Base-by-base conservation (phyloP, 768 basidiomycete species). In the Mycena belliarum region DNA sequence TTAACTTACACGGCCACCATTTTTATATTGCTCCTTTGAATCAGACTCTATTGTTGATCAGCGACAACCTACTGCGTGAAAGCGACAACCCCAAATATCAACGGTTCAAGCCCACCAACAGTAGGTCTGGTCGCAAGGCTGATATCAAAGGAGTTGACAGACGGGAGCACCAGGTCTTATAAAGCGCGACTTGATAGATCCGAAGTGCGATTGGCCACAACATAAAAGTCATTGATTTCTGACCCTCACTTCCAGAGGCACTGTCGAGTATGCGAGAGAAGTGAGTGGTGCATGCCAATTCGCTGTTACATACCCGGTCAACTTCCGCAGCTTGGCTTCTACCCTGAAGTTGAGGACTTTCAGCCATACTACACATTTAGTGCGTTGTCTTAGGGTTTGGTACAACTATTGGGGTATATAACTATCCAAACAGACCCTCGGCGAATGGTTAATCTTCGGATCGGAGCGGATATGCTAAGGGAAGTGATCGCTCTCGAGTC, bases 231-330 rank as follows among this genome's bases (percentile, higher is more conserved):
- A 26, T 33, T 10, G 10, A 18, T 2, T 23, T 26, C 25, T 23
- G 37, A 14, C 43, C 45, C 49, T 53, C 21, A 63, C 43, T 14
- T 12, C 6, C 12, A 59, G 58, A 71, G 89, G 91, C 3, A 79
- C 88, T 0, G 73, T 94, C 37, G 91, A 94, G 69, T 93, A 89
- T 73, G 90, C 88, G 1, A 77, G 90, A 40, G 89, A 82, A 66
- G 91, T 90, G 28, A 71, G 88, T 78, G n/a, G n/a, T 16, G 4
- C 26, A n/a, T 11, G 49, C n/a, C n/a, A n/a, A 20, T 29, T 61
- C 20, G 21, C 51, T 25, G 49, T 15, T 46, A 28, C 52, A 49
- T 50, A 26, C 29, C 48, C 55, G 49, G 49, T 45, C 60, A 60
- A 41, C 45, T 42, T 26, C 58, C 21, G 18, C 63, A 92, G 88